These are phyloP conservation scores for Coffea canephora DNA, from an alignment of 257 asterid genomes.

Conservation along the genomic window DNA sequence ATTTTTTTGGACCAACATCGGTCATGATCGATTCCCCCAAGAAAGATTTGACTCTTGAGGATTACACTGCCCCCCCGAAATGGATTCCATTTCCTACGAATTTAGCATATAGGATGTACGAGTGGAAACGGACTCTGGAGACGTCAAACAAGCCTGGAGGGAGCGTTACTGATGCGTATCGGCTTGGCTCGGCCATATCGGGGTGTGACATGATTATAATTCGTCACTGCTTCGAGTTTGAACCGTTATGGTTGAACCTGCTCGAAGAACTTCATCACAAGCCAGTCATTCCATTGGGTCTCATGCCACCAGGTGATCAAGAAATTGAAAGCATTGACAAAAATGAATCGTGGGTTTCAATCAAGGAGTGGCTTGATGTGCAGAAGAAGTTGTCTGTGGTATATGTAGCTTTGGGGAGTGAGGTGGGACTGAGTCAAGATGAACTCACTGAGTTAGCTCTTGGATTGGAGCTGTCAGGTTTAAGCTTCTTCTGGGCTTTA, in stretches of 20 bases:
- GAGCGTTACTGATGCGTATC: constrained; percentile 30
- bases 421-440: constrained; percentile 21
- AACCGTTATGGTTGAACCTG: constrained; percentile 30
- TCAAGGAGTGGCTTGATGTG: constrained; percentile 32
- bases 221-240: constrained; percentile 33
- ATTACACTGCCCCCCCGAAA: neutral
- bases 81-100: constrained; percentile 23
- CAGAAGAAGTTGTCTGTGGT: constrained; percentile 16
- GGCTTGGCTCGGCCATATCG: constrained; percentile 6
- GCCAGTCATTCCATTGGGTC: constrained; percentile 22
- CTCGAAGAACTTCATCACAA: constrained; percentile 19
- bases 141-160: neutral
- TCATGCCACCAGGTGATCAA: constrained; percentile 34
- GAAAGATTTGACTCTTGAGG: neutral
- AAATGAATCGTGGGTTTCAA: constrained; percentile 23
- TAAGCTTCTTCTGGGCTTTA: constrained; percentile 39
- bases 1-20: neutral
- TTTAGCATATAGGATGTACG: constrained; percentile 20
- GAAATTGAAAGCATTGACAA: neutral
- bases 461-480: constrained; percentile 40
- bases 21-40: constrained; percentile 4
- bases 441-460: constrained; percentile 40
- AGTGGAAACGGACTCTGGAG: constrained; percentile 15
- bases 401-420: constrained; percentile 44
- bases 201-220: constrained; percentile 25